These are phyloP conservation scores for Lolium perenne DNA, from an alignment of 176 grass and related monocot genomes.

Conservation along the genomic window DNA sequence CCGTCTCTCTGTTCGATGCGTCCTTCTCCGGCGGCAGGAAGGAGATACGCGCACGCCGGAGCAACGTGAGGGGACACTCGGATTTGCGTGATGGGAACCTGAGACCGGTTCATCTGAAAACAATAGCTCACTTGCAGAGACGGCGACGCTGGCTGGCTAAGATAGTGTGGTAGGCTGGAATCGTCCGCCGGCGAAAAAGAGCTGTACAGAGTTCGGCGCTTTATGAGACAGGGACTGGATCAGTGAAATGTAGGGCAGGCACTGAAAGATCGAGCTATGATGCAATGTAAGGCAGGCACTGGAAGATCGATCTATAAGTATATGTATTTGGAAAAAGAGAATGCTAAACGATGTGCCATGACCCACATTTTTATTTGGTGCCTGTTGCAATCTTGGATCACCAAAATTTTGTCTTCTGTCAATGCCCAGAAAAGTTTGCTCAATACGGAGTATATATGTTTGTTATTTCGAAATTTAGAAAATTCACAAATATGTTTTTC, in stretches of 20 bases:
- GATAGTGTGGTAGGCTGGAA: neutral
- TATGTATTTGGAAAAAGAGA: no score
- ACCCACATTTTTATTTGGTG: no score
- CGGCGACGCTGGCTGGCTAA: neutral
- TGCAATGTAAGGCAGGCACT: no score
- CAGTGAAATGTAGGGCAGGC: neutral
- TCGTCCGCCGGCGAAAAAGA: neutral
- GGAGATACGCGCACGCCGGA: neutral
- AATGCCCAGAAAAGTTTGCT: no score
- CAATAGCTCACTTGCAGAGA: no score
- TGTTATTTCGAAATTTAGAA: no score
- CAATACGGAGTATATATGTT: no score
- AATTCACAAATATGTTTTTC: no score
- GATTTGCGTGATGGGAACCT: constrained; percentile 36
- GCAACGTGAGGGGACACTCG: neutral
- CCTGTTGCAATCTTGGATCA: no score
- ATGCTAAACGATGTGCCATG: no score
- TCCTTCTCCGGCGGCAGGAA: constrained; percentile 10
- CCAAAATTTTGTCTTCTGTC: no score
- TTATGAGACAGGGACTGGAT: neutral
- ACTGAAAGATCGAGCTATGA: neutral
- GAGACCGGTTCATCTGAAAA: constrained; percentile 14
- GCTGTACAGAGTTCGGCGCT: neutral
- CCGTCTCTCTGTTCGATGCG: neutral
- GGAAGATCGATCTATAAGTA: no score